Evolutionary conservation across 139 green algal species (phyloP).

Genomic region (Raphidocelis subcapitata): DNA sequence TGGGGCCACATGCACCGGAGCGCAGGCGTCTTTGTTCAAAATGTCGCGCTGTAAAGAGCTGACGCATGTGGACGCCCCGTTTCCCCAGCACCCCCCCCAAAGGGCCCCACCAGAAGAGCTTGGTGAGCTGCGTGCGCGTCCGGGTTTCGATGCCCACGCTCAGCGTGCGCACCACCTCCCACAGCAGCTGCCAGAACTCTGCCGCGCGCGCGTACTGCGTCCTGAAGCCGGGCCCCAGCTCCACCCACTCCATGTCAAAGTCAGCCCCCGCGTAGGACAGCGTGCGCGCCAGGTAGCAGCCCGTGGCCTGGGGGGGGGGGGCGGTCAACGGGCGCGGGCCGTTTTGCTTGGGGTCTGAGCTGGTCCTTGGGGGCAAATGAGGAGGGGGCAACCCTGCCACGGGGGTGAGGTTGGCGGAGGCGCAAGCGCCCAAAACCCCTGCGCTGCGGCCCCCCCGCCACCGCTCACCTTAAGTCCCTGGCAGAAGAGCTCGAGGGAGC

Average conservation of each 20-base stretch:
- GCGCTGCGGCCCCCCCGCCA: neutral
- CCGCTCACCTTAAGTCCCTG: slow-evolving; percentile 36
- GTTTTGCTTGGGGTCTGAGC: no score
- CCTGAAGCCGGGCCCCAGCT: slow-evolving; percentile 58
- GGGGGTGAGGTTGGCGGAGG: no score
- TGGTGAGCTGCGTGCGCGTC: neutral
- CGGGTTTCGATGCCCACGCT: neutral
- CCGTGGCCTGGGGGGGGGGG: slow-evolving; percentile 34
- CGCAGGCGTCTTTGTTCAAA: no score
- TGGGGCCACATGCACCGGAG: no score
- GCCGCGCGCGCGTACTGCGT: slow-evolving; percentile 71
- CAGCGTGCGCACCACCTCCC: slow-evolving; percentile 42
- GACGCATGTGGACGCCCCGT: no score
- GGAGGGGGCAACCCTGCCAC: no score
- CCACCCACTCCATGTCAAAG: slow-evolving; percentile 66
- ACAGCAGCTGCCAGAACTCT: slow-evolving; percentile 68
- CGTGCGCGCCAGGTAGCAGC: slow-evolving; percentile 81
- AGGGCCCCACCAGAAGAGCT: neutral
- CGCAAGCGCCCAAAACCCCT: neutral
- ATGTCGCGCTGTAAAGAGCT: no score
- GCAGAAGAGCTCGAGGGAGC: slow-evolving; percentile 71
- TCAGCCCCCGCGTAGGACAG: slow-evolving; percentile 76
- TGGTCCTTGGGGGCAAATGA: no score
- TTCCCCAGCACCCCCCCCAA: no score
- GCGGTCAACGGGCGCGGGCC: no score